Evolutionary conservation across 2,329 filamentous ascomycete species (phyloP), one percentile per base, ranked within the genome.

Genomic region (Aspergillus luchuensis): DNA sequence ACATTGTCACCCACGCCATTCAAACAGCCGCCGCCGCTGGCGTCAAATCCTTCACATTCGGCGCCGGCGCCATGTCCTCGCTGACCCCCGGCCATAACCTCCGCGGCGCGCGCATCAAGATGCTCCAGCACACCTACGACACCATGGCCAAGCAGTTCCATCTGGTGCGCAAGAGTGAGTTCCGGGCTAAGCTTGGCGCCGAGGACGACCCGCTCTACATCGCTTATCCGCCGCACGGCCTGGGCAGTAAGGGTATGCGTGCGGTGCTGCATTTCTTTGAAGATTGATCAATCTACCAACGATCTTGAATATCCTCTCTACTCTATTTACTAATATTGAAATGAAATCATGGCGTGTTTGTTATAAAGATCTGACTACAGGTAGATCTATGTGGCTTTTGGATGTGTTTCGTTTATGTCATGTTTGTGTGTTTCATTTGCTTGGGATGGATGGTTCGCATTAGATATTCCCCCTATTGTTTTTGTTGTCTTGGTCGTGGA

Each of bases 221-320:
- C 67, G 92, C 91, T 72, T 97, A 96, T 77, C 93, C 93, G 43
- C 88, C 90, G 60, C 89, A 92, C 71, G 92, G 93, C 7, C 83
- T 97, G 28, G 92, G 92, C 1, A 87, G 93, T 49, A 86, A 88
- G 63, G 93, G 92, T 47, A 87, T 92, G 63, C 87, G 90, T 74
- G 91, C 92, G n/a, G 87, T 97, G 67, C 83, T 97, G 79, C 90
- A 89, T 73, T 97, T 96, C 80, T 95, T 97, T 75, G 90, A 94
- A 76, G 91, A 80, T 66, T 80, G 73, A 68, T 53, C 23, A 36
- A 36, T 36, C 33, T 36, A 36, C 11, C 28, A 2, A 2, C 33
- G 5, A 30, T 11, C 2, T 30, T 15, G 4, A 33, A 33, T 4
- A 36, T 15, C 33, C 10, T 36, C 33, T 13, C 33, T 5, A 13